Evolutionary conservation across 1,284 basidiomycete genomes (phyloP).

Genomic region (Cryptococcus sp.): DNA sequence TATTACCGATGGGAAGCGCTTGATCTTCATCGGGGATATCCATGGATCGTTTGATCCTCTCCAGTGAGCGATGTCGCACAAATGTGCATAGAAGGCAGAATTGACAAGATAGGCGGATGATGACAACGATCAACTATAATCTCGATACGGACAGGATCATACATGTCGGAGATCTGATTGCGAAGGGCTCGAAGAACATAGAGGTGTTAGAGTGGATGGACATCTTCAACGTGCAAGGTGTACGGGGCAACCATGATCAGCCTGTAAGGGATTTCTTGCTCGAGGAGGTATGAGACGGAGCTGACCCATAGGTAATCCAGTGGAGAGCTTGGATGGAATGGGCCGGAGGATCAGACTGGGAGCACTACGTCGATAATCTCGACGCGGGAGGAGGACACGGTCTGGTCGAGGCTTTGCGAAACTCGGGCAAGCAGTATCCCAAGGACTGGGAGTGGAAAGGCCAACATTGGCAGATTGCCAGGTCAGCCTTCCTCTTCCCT

Average conservation of each 20-base stretch:
- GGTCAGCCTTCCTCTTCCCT: conserved; percentile 37
- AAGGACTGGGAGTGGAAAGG: conserved; percentile 63
- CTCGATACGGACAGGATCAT: conserved; percentile 61
- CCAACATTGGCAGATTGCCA: conserved; percentile 69
- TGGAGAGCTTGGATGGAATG: conserved; percentile 72
- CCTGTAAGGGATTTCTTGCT: conserved; percentile 12
- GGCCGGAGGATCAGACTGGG: conserved; percentile 36
- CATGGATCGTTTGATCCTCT: conserved; percentile 71
- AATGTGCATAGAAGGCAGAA: neutral
- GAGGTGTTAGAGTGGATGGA: conserved; percentile 63
- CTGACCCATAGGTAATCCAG: conserved; percentile 58
- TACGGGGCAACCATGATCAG: conserved; percentile 89
- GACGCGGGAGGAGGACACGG: conserved; percentile 12
- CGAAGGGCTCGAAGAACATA: conserved; percentile 64
- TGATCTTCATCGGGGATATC: conserved; percentile 73
- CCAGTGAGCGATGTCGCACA: conserved; percentile 50
- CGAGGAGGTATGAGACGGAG: neutral
- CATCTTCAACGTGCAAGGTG: conserved; percentile 58
- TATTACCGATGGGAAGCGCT: conserved; percentile 45
- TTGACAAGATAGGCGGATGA: conserved; percentile 52
- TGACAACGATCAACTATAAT: conserved; percentile 58
- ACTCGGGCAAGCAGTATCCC: conserved; percentile 27
- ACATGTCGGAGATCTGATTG: conserved; percentile 72
- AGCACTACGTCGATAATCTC: conserved; percentile 21
- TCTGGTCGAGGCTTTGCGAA: conserved; percentile 10